phyloP scores from a whole-genome alignment of 164 flowering plant genomes.

The Magnolia kwangsiensis region DNA sequence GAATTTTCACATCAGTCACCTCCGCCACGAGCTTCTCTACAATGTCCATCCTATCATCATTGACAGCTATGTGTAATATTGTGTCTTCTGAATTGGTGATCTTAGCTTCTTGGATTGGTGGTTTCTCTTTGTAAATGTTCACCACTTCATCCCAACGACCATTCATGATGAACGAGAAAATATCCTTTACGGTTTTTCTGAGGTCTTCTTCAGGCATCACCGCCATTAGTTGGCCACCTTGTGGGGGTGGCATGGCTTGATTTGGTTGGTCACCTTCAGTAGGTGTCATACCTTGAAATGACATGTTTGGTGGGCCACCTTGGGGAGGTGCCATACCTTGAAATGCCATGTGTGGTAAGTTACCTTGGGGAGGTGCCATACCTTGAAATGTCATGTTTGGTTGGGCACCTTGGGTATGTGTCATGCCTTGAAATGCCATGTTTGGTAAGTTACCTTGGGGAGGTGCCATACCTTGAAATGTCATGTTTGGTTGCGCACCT shows the following conservation, averaged over 20 bases:
- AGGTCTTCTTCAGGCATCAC: background rate
- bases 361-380: too few species aligned
- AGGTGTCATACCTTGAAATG: background rate
- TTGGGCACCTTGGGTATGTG: too few species aligned
- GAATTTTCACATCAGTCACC: background rate
- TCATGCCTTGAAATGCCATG: too few species aligned
- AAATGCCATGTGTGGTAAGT: too few species aligned
- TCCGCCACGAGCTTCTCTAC: conserved; percentile 6
- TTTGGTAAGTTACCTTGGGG: too few species aligned
- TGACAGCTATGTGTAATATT: conserved; percentile 24
- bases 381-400: too few species aligned
- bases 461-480: too few species aligned
- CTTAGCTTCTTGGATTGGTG: background rate
- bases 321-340: too few species aligned
- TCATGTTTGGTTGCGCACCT: too few species aligned
- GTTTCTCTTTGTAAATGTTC: background rate
- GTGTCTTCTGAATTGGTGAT: conserved; percentile 20
- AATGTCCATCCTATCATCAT: background rate
- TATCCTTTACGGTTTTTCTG: background rate
- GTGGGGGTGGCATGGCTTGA: background rate
- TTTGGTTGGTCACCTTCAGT: background rate
- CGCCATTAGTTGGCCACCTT: background rate
- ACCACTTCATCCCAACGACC: background rate
- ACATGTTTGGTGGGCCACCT: background rate
- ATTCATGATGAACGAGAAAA: background rate